Evolutionary conservation across 1,284 basidiomycete species (phyloP).

Genomic region (Pyrrhoderma noxium): DNA sequence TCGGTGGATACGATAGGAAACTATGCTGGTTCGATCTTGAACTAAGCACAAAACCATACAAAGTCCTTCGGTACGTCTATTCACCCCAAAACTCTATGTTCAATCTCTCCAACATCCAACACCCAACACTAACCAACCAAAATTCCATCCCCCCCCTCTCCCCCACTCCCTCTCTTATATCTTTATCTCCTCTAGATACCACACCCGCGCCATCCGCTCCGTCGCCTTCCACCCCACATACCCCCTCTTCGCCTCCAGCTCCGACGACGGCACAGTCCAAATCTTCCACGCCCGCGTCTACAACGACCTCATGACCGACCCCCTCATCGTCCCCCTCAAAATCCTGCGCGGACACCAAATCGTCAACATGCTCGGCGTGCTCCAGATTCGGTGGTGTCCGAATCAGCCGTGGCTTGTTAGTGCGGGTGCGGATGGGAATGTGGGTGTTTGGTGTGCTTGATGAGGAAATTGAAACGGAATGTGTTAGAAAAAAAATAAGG

Average conservation of each 20-base stretch:
- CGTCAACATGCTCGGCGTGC: conserved; percentile 81
- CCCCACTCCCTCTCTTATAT: conserved; percentile 2
- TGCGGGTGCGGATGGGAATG: conserved; percentile 88
- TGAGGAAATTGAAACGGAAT: no score
- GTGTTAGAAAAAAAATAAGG: no score
- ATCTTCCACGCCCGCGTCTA: conserved; percentile 95
- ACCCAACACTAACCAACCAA: conserved; percentile 18
- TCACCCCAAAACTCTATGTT: not conserved
- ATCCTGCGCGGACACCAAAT: conserved; percentile 88
- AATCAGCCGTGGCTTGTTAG: conserved; percentile 91
- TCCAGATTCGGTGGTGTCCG: conserved; percentile 86
- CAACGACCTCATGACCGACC: conserved; percentile 91
- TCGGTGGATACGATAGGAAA: conserved; percentile 96
- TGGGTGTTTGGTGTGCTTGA: conserved; percentile 70
- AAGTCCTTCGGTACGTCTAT: conserved; percentile 71
- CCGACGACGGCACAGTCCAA: conserved; percentile 96
- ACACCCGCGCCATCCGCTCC: conserved; percentile 85
- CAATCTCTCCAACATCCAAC: conserved; percentile 2
- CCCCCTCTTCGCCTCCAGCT: conserved; percentile 92
- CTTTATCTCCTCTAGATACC: conserved; percentile 55
- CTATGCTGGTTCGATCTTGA: conserved; percentile 99
- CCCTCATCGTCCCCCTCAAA: conserved; percentile 95
- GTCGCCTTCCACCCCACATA: conserved; percentile 91
- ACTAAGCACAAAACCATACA: conserved; percentile 92
- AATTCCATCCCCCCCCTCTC: not conserved